Evolutionary conservation across 495 filamentous ascomycete genomes (phyloP), one percentile per base, ranked within the genome.

Genomic region (Cenococcum geophilum): DNA sequence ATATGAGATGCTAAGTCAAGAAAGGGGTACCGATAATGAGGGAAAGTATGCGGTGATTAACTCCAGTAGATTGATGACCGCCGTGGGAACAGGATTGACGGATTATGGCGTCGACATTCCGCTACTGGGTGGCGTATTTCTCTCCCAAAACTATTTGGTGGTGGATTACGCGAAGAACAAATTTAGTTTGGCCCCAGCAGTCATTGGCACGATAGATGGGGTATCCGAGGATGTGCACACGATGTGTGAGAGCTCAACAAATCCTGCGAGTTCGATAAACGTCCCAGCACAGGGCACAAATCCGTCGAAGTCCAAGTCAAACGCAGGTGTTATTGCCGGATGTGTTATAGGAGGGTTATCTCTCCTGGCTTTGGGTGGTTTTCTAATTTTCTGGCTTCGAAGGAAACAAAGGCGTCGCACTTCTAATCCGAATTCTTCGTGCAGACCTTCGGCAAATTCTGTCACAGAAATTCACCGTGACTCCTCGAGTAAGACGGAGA

Each of bases 101-200:
- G 40, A 45, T 18, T 45, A 45, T 18, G 40, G 40, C 40, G n/a
- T 55, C n/a, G 35, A 55, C 14, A 5, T 55, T 12, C 23, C 52
- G 14, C 52, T 55, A 32, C 23, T 55, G 23, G 52, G 52, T 14
- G 52, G 52, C 6, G 52, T 55, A 25, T 55, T 32, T 35, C 52
- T 55, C 11, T 55, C 52, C 11, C 52, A 55, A 12, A 55, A 55
- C 52, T 55, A 55, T 36, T 34, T 55, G 52, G 52, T 55, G 8
- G 35, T 55, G 5, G 52, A 55, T 36, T 55, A 36, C 25, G 21
- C 27, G 6, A 20, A 27, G n/a, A n/a, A 36, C 11, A 55, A 35
- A 20, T 55, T 55, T n/a, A 36, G 52, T 12, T 22, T 55, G 1
- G 23, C 52, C 1, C 52, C 52, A 27, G 52, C 52, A 12, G 25